Evolutionary conservation across 78 protist species (phyloP).

Genomic region (Reticulomyxa filosa): DNA sequence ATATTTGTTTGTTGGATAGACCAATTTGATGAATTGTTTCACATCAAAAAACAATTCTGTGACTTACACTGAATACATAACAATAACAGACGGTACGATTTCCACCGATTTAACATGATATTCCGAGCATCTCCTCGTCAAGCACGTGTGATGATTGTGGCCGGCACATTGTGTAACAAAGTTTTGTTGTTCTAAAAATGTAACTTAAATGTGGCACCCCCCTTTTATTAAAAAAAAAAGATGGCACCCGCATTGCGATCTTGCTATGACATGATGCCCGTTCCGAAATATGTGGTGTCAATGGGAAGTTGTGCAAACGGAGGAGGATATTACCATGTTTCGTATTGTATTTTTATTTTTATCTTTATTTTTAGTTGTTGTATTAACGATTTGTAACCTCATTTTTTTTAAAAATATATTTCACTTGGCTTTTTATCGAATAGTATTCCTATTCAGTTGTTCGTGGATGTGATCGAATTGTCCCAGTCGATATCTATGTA

Average conservation of each 20-base stretch:
- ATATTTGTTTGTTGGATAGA: background rate
- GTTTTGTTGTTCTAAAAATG: no score
- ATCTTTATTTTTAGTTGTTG: no score
- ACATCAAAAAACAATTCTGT: no score
- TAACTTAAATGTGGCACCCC: no score
- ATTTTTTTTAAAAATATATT: no score
- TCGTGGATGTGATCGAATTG: slow-evolving; percentile 81
- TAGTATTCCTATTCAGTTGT: slow-evolving; percentile 75
- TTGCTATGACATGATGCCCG: slow-evolving; percentile 72
- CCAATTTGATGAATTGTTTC: no score
- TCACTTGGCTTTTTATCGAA: no score
- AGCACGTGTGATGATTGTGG: slow-evolving; percentile 78
- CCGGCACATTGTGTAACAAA: slow-evolving; percentile 86
- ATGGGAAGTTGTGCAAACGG: slow-evolving; percentile 95
- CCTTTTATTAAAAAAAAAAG: background rate
- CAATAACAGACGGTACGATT: slow-evolving; percentile 72
- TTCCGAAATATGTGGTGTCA: slow-evolving; percentile 59
- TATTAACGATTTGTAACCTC: no score
- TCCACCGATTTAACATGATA: slow-evolving; percentile 49
- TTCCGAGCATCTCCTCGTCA: slow-evolving; percentile 61
- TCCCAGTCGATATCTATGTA: slow-evolving; percentile 86
- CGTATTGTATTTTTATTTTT: no score
- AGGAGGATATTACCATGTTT: slow-evolving; percentile 90
- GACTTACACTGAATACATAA: no score
- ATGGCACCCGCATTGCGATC: slow-evolving; percentile 88